Conservation (phyloP, 2,329 filamentous ascomycete species). For the Colletotrichum trifolii region DNA sequence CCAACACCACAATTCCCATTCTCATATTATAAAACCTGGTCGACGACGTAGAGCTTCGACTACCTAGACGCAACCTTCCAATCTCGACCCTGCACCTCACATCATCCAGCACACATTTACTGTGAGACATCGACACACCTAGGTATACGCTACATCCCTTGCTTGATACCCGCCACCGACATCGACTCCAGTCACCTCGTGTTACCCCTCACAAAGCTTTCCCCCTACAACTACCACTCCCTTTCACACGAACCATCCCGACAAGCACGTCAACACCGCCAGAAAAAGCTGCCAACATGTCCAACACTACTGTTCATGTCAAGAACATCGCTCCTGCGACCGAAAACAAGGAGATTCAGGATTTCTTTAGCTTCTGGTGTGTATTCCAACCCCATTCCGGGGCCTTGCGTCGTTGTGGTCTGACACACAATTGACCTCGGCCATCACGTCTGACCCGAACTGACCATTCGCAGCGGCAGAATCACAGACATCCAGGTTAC, state of each 20-base stretch:
- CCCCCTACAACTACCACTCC: constrained; percentile 23
- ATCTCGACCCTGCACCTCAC: neutral
- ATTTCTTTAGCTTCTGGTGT: constrained; percentile 98
- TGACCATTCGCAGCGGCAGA: constrained; percentile 75
- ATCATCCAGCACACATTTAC: constrained; percentile 9
- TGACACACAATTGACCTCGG: no score
- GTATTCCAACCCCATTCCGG: constrained; percentile 41
- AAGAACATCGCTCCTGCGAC: constrained; percentile 88
- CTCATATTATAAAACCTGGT: constrained; percentile 1
- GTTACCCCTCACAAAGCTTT: constrained; percentile 34
- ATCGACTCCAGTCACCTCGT: neutral
- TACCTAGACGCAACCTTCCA: constrained; percentile 1
- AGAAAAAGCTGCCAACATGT: constrained; percentile 55
- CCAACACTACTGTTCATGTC: constrained; percentile 80
- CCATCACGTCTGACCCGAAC: neutral
- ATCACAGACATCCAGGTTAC: constrained; percentile 86
- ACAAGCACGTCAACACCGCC: constrained; percentile 10
- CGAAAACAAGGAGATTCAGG: constrained; percentile 88
- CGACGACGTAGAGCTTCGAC: constrained; percentile 27
- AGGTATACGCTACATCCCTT: constrained; percentile 9
- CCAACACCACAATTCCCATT: constrained; percentile 18
- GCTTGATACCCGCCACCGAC: constrained; percentile 29
- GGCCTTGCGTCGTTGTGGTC: no score
- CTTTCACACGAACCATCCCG: neutral
- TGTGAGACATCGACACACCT: constrained; percentile 20